Conservation (phyloP, 305 asterid genomes). For the Ruellia speciosa region DNA sequence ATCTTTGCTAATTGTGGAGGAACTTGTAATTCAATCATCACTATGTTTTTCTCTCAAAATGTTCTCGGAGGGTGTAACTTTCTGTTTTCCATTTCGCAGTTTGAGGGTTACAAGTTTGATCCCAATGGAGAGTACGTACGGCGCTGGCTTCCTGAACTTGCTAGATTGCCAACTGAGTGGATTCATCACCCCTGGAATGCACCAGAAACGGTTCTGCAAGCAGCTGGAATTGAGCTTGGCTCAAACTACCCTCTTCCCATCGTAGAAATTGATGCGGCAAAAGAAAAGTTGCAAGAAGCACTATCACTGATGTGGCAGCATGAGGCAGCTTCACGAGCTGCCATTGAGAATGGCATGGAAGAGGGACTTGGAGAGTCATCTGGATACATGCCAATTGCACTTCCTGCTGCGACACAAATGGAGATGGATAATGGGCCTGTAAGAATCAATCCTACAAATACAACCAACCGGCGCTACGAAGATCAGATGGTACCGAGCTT, state of each 20-base stretch:
- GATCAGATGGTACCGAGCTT: slow-evolving; percentile 98
- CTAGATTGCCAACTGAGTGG: slow-evolving; percentile 88
- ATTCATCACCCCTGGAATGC: slow-evolving; percentile 94
- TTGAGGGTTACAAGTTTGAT: slow-evolving; percentile 79
- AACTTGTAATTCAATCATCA: no score
- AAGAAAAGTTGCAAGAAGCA: slow-evolving; percentile 61
- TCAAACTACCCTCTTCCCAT: slow-evolving; percentile 84
- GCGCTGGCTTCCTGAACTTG: slow-evolving; percentile 93
- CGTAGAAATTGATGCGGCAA: slow-evolving; percentile 63
- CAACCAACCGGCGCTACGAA: slow-evolving; percentile 40
- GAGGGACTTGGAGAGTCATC: slow-evolving; percentile 94
- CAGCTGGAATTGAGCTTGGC: slow-evolving; percentile 92
- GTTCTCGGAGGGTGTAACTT: not conserved
- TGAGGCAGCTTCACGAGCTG: slow-evolving; percentile 61
- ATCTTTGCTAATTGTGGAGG: not conserved
- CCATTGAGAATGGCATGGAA: slow-evolving; percentile 64
- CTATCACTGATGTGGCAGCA: slow-evolving; percentile 76
- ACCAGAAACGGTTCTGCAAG: slow-evolving; percentile 82
- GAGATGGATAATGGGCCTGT: slow-evolving; percentile 55
- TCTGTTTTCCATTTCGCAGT: slow-evolving; percentile 31
- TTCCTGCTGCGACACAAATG: slow-evolving; percentile 63
- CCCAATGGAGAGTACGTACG: slow-evolving; percentile 94
- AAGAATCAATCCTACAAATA: slow-evolving; percentile 38
- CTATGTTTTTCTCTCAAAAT: not conserved
- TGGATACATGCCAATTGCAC: slow-evolving; percentile 54